Evolutionary conservation across 129 eudicot genomes (phyloP).

Genomic region (Artemisia tridentata): DNA sequence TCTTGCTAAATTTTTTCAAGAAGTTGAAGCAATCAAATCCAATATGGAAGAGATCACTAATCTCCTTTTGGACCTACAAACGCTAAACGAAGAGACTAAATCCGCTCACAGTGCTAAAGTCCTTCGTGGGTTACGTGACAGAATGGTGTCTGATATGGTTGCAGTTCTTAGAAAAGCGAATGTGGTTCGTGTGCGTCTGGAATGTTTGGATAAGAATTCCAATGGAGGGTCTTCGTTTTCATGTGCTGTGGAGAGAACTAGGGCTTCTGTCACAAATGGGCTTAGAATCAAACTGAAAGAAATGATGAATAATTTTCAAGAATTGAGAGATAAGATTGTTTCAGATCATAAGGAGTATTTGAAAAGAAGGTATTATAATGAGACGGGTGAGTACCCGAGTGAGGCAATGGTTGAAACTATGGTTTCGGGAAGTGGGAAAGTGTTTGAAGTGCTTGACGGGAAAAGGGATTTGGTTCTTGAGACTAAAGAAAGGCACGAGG

Average conservation of each 20-base stretch:
- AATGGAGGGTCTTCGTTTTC: no score
- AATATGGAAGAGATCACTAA: slow-evolving; percentile 65
- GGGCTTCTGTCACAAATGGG: slow-evolving; percentile 64
- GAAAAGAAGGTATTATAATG: slow-evolving; percentile 61
- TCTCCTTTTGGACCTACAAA: slow-evolving; percentile 64
- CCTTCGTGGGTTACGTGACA: slow-evolving; percentile 69
- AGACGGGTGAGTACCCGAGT: slow-evolving; percentile 53
- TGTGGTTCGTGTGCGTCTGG: slow-evolving; percentile 49
- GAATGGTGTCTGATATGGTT: slow-evolving; percentile 71
- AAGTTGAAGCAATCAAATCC: slow-evolving; percentile 57
- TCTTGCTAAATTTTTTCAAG: slow-evolving; percentile 62
- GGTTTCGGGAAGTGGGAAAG: slow-evolving; percentile 48
- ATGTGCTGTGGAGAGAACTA: slow-evolving; percentile 57
- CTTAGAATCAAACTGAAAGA: slow-evolving; percentile 58
- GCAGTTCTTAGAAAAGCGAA: slow-evolving; percentile 67
- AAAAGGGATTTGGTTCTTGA: slow-evolving; percentile 48
- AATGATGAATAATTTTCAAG: slow-evolving; percentile 60
- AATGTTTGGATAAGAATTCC: slow-evolving; percentile 38
- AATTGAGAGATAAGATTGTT: slow-evolving; percentile 55
- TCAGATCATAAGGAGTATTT: slow-evolving; percentile 61
- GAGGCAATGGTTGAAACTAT: slow-evolving; percentile 63
- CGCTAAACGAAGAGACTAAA: slow-evolving; percentile 65
- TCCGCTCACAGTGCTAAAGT: slow-evolving; percentile 59
- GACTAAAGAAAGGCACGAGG: slow-evolving; percentile 68
- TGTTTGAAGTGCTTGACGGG: slow-evolving; percentile 48